Evolutionary conservation across 1,284 basidiomycete genomes (phyloP).

Genomic region (Boletus semigastroideus): DNA sequence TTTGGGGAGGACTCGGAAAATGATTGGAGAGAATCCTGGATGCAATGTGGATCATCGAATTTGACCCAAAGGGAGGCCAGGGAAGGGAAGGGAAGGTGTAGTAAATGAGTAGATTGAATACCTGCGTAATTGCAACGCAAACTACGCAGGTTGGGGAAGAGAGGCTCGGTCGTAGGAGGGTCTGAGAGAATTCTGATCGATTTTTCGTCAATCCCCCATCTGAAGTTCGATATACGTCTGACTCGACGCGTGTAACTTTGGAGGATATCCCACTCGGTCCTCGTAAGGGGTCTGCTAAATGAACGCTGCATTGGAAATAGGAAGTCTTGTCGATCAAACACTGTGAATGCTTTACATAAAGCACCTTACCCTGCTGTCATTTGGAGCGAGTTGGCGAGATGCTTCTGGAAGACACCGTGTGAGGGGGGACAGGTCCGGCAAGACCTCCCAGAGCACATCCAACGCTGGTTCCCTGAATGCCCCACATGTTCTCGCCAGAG

Average conservation of each 20-base stretch:
- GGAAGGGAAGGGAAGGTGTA: neutral
- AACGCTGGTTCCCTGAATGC: too few relatives aligned
- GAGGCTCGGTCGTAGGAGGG: neutral
- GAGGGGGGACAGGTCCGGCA: too few relatives aligned
- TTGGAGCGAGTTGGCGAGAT: neutral
- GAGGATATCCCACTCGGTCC: neutral
- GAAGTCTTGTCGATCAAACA: neutral
- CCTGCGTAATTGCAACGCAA: neutral
- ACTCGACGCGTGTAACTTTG: neutral
- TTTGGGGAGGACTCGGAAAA: neutral
- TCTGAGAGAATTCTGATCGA: neutral
- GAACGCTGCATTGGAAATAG: neutral
- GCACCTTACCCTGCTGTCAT: neutral
- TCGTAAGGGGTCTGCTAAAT: neutral
- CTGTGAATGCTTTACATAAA: neutral
- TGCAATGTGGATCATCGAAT: neutral
- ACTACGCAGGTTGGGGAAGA: neutral
- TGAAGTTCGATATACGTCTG: neutral
- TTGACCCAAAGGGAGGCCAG: neutral
- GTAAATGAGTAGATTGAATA: neutral
- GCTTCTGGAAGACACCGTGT: neutral
- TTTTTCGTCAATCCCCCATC: neutral
- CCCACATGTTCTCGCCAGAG: too few relatives aligned
- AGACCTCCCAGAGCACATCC: too few relatives aligned
- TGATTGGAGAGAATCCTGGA: neutral